Evolutionary conservation across 2,329 filamentous ascomycete genomes (phyloP).

Genomic region (Colletotrichum falcatum): DNA sequence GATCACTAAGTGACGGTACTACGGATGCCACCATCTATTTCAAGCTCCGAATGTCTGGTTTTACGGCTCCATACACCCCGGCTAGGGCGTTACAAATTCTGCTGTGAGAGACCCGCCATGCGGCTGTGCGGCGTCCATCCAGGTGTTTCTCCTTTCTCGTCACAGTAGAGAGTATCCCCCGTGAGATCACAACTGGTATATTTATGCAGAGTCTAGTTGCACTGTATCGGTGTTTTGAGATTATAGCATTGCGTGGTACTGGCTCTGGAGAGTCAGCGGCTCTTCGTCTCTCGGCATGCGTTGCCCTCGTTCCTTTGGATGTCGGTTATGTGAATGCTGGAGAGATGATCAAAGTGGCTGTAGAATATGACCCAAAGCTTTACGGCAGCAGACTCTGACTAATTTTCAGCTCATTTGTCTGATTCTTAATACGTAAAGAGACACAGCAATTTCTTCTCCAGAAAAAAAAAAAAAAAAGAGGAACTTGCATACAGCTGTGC

Average conservation of each 20-base stretch:
- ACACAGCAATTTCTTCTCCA: no score
- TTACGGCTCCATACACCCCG: neutral
- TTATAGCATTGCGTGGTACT: neutral
- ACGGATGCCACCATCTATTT: no score
- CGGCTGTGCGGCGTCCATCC: neutral
- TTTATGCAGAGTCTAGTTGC: neutral
- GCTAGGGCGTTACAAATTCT: neutral
- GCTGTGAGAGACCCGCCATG: neutral
- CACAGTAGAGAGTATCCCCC: no score
- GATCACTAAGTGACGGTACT: no score
- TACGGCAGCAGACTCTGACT: neutral
- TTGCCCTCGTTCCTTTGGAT: no score
- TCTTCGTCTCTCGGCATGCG: neutral
- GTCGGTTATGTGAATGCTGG: neutral
- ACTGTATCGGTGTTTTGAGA: neutral
- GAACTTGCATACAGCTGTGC: neutral
- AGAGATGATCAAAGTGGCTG: no score
- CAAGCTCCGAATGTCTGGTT: neutral
- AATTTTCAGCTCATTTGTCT: neutral
- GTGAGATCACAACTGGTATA: neutral
- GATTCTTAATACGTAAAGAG: no score
- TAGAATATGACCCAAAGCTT: no score
- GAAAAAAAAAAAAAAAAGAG: neutral
- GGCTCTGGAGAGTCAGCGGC: rapidly evolving
- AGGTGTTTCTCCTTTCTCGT: no score